Percentiles rank a stretch among this genome's conserved stretches.
These are phyloP conservation scores for Centella asiatica DNA, from an alignment of 129 eudicot species.

Conservation along the genomic window DNA sequence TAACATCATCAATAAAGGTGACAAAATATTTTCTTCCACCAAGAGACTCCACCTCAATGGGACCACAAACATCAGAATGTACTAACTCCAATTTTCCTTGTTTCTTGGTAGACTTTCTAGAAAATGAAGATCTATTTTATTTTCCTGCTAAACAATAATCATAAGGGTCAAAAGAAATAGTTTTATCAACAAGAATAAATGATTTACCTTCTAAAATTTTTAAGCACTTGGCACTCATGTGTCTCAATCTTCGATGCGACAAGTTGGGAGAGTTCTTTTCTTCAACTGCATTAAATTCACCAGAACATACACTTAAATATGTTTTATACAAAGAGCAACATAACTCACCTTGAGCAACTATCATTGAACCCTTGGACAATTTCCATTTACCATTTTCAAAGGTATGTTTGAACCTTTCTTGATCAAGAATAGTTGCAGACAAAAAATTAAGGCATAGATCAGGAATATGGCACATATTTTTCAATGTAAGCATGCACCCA, in stretches of 20 bases:
- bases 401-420: neutral
- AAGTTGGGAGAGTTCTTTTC: neutral
- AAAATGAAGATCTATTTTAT: too few species aligned
- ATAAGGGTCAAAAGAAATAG: too few species aligned
- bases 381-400: neutral
- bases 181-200: too few species aligned
- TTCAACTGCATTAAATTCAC: neutral
- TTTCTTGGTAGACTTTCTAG: neutral
- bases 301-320: neutral
- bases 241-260: neutral
- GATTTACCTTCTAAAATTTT: neutral
- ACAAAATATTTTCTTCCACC: neutral
- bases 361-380: neutral
- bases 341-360: neutral
- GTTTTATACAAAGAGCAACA: neutral
- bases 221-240: neutral
- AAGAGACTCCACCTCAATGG: neutral
- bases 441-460: neutral
- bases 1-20: neutral
- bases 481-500: neutral
- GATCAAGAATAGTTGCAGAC: neutral
- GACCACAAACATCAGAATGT: neutral
- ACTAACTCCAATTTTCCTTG: neutral
- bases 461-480: neutral
- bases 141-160: too few species aligned